Percentiles rank a stretch among this genome's conserved stretches.
phyloP scores from a whole-genome alignment of 2,329 filamentous ascomycete species.

The Verticillium nonalfalfae region DNA sequence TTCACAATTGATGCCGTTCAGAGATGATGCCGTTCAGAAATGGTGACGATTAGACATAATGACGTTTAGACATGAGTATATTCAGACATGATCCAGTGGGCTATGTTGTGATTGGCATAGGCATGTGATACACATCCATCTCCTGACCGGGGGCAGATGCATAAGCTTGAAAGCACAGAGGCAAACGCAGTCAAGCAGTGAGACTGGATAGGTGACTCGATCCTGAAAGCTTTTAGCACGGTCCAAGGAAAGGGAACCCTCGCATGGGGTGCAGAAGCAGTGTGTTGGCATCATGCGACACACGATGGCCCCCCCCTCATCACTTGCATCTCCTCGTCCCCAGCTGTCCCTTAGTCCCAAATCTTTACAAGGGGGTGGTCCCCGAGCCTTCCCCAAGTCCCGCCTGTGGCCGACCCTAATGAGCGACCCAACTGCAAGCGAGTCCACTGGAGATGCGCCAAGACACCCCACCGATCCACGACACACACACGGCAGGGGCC shows the following conservation, averaged over 20 bases:
- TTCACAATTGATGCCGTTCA: no score
- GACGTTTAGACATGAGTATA: no score
- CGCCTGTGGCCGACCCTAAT: background rate
- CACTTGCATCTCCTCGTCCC: background rate
- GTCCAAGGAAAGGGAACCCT: background rate
- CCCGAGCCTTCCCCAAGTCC: background rate
- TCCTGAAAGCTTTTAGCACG: background rate
- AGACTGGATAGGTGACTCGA: background rate
- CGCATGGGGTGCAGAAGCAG: background rate
- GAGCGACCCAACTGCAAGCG: background rate
- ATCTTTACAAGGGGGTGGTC: background rate
- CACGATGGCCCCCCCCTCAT: background rate
- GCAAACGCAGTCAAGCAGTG: background rate
- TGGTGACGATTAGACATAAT: no score
- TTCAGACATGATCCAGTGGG: no score
- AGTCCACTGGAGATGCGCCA: background rate
- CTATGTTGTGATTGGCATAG: no score
- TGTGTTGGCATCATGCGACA: background rate
- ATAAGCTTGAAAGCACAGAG: no score
- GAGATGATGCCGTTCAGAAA: no score
- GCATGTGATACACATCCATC: no score
- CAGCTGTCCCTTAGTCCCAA: background rate
- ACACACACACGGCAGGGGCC: background rate
- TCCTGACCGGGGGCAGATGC: no score
- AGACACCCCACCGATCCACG: background rate